These are phyloP conservation scores for Hyaloraphidium curvatum DNA, from an alignment of 192 early-diverging fungal species.

Conservation along the genomic window DNA sequence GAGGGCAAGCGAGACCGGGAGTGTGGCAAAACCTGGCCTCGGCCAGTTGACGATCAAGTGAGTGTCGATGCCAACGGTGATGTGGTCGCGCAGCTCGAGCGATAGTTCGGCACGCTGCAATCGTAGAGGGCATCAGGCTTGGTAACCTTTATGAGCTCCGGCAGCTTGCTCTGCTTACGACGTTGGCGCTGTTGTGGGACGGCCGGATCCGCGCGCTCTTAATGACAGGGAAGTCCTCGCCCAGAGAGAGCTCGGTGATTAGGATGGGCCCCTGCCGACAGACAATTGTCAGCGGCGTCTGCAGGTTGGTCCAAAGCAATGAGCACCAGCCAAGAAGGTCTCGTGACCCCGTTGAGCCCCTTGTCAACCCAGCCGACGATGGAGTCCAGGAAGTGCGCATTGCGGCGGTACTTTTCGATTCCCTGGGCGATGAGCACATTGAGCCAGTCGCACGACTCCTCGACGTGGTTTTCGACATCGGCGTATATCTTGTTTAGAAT, in stretches of 20 bases:
- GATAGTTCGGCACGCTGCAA: constrained; percentile 57
- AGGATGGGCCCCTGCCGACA: constrained; percentile 25
- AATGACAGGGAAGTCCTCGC: constrained; percentile 32
- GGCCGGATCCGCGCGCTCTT: constrained; percentile 18
- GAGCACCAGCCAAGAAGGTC: constrained; percentile 51
- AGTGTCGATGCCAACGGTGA: constrained; percentile 85
- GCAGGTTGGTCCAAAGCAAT: constrained; percentile 11
- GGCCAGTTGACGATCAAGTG: constrained; percentile 93
- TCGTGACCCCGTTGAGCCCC: constrained; percentile 40
- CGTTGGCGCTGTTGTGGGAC: constrained; percentile 19
- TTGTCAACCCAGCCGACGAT: constrained; percentile 45
- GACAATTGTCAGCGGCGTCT: not conserved
- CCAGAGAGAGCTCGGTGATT: constrained; percentile 36
- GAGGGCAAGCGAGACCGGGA: constrained; percentile 74
- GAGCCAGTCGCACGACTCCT: constrained; percentile 67
- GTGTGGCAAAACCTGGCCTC: constrained; percentile 59
- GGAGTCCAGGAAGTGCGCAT: constrained; percentile 41
- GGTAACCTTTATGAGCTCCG: constrained; percentile 1
- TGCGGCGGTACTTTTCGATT: constrained; percentile 50
- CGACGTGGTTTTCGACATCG: too few relatives aligned
- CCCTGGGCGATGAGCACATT: constrained; percentile 62
- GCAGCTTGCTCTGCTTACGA: constrained; percentile 9
- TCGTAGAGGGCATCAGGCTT: not conserved
- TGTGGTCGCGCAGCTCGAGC: constrained; percentile 74
- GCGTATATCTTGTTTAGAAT: too few relatives aligned